Evolutionary conservation across 495 filamentous ascomycete species (phyloP).

Genomic region (Daldinia loculata): DNA sequence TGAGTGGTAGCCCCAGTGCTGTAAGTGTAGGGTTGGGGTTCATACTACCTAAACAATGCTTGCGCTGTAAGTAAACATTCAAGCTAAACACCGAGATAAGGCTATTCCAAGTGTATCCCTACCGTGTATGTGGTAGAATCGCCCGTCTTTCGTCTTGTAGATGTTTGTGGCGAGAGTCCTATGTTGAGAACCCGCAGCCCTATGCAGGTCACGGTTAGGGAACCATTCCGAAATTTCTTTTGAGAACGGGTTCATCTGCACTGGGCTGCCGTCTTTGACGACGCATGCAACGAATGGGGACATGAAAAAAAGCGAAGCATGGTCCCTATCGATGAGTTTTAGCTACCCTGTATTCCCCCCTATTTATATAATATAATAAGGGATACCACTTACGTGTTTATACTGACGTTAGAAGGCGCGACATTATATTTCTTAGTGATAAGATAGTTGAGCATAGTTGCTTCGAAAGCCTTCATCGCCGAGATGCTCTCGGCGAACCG

Average conservation of each 20-base stretch:
- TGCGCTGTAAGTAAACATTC: neutral
- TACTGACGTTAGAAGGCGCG: neutral
- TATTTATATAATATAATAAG: neutral
- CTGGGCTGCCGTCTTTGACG: neutral
- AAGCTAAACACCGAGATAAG: neutral
- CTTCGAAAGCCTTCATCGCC: neutral
- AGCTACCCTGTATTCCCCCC: neutral
- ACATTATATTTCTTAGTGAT: neutral
- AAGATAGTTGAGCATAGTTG: neutral
- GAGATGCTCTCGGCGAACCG: neutral
- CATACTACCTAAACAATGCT: neutral
- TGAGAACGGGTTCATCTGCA: neutral
- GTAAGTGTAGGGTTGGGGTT: neutral
- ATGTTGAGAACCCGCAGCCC: constrained; percentile 8
- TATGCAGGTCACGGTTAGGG: constrained; percentile 19
- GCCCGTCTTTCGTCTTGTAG: constrained; percentile 58
- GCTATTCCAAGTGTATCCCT: constrained; percentile 13
- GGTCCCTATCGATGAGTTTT: neutral
- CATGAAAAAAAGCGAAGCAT: neutral
- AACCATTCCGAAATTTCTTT: neutral
- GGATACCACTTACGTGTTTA: neutral
- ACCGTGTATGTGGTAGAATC: constrained; percentile 61
- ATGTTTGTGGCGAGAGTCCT: constrained; percentile 54
- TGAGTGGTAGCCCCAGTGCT: neutral
- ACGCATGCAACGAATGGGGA: neutral